phyloP scores from a whole-genome alignment of 768 basidiomycete genomes.

The Mycena albidolilacea region DNA sequence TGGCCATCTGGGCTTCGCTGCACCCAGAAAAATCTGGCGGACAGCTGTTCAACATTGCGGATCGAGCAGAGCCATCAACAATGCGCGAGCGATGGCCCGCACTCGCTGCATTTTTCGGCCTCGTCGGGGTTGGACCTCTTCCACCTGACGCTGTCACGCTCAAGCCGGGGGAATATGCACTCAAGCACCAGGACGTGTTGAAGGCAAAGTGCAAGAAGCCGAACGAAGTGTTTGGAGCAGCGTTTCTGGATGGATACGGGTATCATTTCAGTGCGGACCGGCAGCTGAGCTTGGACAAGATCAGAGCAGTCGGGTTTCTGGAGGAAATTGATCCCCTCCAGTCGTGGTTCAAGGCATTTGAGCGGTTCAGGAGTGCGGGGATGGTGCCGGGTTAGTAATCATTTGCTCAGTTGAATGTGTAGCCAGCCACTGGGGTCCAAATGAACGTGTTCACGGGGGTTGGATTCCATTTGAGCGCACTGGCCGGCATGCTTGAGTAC shows the following conservation, averaged over 20 bases:
- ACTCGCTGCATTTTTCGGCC: constrained; percentile 31
- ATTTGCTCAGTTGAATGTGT: too few relatives aligned
- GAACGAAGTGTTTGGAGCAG: constrained; percentile 31
- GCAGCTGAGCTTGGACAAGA: constrained; percentile 35
- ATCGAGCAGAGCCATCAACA: constrained; percentile 23
- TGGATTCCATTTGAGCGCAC: too few relatives aligned
- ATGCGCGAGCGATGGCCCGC: constrained; percentile 37
- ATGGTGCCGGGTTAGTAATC: constrained; percentile 31
- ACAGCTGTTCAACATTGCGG: constrained; percentile 33
- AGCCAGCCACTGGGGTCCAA: too few relatives aligned
- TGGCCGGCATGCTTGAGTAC: too few relatives aligned
- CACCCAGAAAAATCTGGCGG: constrained; percentile 29
- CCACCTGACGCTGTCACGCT: not conserved
- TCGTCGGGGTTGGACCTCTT: constrained; percentile 31
- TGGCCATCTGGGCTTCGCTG: constrained; percentile 35
- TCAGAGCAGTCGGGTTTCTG: constrained; percentile 25
- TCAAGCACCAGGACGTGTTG: constrained; percentile 28
- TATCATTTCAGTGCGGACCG: constrained; percentile 25
- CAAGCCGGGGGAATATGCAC: constrained; percentile 32
- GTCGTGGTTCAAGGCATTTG: constrained; percentile 35
- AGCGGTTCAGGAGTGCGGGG: constrained; percentile 30
- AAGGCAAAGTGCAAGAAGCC: constrained; percentile 31
- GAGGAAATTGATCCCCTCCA: constrained; percentile 29
- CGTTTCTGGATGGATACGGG: constrained; percentile 32
- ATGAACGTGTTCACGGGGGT: too few relatives aligned